Evolutionary conservation across 2,329 filamentous ascomycete genomes (phyloP).

Genomic region (Samsoniella hepiali): DNA sequence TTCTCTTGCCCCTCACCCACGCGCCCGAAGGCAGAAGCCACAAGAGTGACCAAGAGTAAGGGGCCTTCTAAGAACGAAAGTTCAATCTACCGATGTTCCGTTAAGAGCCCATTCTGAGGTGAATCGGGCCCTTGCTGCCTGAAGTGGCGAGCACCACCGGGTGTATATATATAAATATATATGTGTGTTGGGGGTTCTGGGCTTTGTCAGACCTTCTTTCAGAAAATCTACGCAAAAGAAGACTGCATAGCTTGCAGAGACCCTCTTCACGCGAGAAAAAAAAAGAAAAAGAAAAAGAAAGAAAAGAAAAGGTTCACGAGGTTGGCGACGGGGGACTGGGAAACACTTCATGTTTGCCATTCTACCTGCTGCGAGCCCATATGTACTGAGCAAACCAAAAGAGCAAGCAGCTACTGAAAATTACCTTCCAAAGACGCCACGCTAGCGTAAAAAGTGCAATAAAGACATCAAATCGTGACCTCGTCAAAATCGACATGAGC

Average conservation of each 20-base stretch:
- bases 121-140: constrained; percentile 69
- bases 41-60: constrained; percentile 26
- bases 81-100: constrained; percentile 74
- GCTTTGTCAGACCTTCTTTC: background rate
- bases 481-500: constrained; percentile 17
- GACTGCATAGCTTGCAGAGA: background rate
- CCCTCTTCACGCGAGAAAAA: constrained; percentile 22
- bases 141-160: constrained; percentile 71
- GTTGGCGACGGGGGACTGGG: constrained; percentile 2
- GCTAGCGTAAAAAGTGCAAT: constrained; percentile 29
- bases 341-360: constrained; percentile 20
- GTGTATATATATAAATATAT: constrained; percentile 18
- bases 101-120: constrained; percentile 70
- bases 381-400: background rate
- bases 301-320: constrained; percentile 19
- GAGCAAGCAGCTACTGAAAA: constrained; percentile 6
- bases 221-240: constrained; percentile 6
- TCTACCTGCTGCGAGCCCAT: constrained; percentile 14
- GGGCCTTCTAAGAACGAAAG: constrained; percentile 39
- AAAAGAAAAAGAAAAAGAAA: constrained; percentile 20
- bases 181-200: background rate
- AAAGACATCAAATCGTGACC: constrained; percentile 11
- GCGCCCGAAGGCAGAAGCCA: constrained; percentile 26
- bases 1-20: constrained; percentile 42
- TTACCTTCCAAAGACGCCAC: constrained; percentile 33